A percentile compares a stretch with the other conserved stretches of the same genome.
phyloP scores from a whole-genome alignment of 305 asterid species.

The Nicotiana rustica region DNA sequence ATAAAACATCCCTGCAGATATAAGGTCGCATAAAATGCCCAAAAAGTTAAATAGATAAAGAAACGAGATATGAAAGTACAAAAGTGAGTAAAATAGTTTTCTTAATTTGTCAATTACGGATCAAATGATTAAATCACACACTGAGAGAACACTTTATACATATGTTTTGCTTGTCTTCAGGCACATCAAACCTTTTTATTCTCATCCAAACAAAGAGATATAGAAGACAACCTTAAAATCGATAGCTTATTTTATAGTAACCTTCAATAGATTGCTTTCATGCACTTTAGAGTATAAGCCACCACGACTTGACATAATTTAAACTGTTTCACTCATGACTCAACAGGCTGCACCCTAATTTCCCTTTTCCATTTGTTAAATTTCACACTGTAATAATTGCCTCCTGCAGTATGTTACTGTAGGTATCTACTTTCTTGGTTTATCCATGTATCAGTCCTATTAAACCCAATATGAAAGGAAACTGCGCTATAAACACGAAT shows the following conservation, averaged over 20 bases:
- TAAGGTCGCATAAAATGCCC: background rate
- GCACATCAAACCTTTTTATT: slow-evolving; percentile 1
- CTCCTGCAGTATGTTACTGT: background rate
- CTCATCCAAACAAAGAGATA: background rate
- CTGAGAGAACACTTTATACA: background rate
- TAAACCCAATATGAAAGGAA: slow-evolving; percentile 1
- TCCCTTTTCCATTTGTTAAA: background rate
- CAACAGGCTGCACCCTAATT: background rate
- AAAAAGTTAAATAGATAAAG: background rate
- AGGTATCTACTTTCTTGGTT: background rate
- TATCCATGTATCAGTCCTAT: background rate
- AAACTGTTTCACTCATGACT: slow-evolving; percentile 2
- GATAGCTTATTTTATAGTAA: background rate
- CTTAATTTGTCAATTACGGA: background rate
- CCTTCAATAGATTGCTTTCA: background rate
- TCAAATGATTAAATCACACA: background rate
- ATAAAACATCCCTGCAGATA: slow-evolving; percentile 74
- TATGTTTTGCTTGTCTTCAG: background rate
- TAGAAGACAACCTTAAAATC: background rate
- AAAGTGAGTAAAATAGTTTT: background rate
- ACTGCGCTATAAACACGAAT: background rate
- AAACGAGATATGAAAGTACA: background rate
- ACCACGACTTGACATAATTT: background rate
- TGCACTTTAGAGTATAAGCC: background rate
- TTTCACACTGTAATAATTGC: background rate